phyloP scores from a whole-genome alignment of 192 early-diverging fungal genomes.

The Backusella tarrabulga region DNA sequence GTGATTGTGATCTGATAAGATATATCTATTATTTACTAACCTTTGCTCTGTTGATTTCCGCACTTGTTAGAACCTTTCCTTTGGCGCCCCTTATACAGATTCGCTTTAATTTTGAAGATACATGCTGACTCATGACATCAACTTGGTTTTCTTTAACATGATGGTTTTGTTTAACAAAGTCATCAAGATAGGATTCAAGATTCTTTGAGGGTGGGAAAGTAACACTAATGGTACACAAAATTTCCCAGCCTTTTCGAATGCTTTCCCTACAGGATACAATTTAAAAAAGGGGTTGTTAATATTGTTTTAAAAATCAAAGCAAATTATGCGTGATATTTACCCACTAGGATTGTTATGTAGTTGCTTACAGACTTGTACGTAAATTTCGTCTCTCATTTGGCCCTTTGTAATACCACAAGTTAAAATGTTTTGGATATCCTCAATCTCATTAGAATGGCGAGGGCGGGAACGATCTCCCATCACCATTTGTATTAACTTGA shows the following conservation, averaged over 20 bases:
- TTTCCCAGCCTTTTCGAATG: slow-evolving; percentile 81
- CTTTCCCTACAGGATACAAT: slow-evolving; percentile 44
- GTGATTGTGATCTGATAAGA: not conserved
- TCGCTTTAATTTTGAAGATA: slow-evolving; percentile 56
- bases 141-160: slow-evolving; percentile 48
- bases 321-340: slow-evolving; percentile 32
- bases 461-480: slow-evolving; percentile 69
- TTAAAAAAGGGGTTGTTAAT: not conserved
- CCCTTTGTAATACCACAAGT: slow-evolving; percentile 74
- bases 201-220: slow-evolving; percentile 92
- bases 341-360: slow-evolving; percentile 72
- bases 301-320: not conserved
- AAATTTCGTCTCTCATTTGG: slow-evolving; percentile 89
- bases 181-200: slow-evolving; percentile 79
- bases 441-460: slow-evolving; percentile 35
- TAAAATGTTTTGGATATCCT: slow-evolving; percentile 76
- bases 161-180: slow-evolving; percentile 71
- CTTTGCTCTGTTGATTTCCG: slow-evolving; percentile 68
- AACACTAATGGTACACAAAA: slow-evolving; percentile 78
- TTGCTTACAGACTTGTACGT: slow-evolving; percentile 93
- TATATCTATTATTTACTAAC: slow-evolving; percentile 19
- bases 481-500: slow-evolving; percentile 78
- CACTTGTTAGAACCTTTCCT: slow-evolving; percentile 69
- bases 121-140: slow-evolving; percentile 50
- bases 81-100: slow-evolving; percentile 77